A percentile compares a stretch with the other conserved stretches of the same genome.
Conservation (phyloP, 2,329 filamentous ascomycete genomes). For the Phoma sp. region DNA sequence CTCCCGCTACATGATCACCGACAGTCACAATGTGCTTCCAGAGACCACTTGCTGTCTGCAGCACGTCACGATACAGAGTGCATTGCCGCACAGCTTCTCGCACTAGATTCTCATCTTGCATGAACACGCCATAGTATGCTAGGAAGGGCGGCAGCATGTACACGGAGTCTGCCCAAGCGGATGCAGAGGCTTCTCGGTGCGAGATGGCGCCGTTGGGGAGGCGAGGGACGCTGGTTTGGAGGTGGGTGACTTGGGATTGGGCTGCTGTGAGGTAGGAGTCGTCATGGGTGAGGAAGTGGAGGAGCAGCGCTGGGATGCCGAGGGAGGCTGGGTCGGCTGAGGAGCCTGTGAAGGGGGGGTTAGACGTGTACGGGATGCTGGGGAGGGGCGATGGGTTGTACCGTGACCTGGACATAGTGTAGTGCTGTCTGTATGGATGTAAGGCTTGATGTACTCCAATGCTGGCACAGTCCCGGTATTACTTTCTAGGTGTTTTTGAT, state of each 20-base stretch:
- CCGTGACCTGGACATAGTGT: conserved; percentile 46
- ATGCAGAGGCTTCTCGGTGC: conserved; percentile 51
- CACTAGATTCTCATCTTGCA: conserved; percentile 43
- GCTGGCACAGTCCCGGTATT: conserved; percentile 32
- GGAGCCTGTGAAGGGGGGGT: conserved; percentile 22
- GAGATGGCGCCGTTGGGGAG: conserved; percentile 57
- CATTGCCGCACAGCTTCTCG: conserved; percentile 51
- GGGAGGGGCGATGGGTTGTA: conserved; percentile 5
- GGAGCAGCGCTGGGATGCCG: conserved; percentile 53
- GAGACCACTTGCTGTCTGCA: conserved; percentile 39
- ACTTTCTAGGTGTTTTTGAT: conserved; percentile 29
- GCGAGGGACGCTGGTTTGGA: conserved; percentile 49
- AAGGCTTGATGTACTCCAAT: conserved; percentile 44
- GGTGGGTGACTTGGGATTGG: conserved; percentile 49
- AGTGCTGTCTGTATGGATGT: conserved; percentile 35
- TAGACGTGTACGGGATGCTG: not conserved
- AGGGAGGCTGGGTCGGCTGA: conserved; percentile 55
- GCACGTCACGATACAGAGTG: conserved; percentile 50
- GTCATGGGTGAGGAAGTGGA: conserved; percentile 42
- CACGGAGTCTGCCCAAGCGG: conserved; percentile 58
- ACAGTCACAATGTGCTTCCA: conserved; percentile 57
- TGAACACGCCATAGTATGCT: conserved; percentile 54
- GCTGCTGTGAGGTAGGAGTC: conserved; percentile 47
- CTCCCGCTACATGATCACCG: not conserved
- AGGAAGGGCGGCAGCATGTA: conserved; percentile 60